Base-by-base conservation (phyloP, 2,329 filamentous ascomycete genomes). In the Tolypocladium tropicale region DNA sequence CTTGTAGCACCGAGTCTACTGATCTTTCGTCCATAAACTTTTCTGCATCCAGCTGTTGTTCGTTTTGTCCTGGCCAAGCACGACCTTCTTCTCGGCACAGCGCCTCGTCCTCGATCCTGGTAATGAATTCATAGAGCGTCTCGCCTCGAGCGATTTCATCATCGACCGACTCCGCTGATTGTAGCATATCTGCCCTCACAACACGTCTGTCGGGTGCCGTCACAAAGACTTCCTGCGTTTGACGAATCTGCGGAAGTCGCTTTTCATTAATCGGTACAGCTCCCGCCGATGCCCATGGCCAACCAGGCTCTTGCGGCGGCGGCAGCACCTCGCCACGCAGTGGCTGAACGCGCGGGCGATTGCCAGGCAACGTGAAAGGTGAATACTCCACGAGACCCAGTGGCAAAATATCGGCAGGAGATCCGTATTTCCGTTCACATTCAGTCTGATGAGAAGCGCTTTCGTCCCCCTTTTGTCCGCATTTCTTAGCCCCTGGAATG, bases 61-160 rank as follows among this genome's bases (percentile, higher is more conserved):
- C n/a, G 23, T 16, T 33, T n/a, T 33, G 11, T 4, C n/a, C 21
- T 16, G 18, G 32, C 6, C 12, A 14, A 41, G 25, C n/a, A 33
- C 37, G 11, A 25, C 4, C 16, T 33, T 6, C 18, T 28, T n/a
- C 33, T 43, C 49, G 54, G 18, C 53, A 49, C 49, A 56, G 51
- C 23, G 55, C 54, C 53, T 70, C 65, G 0, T 32, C 53, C 50
- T 70, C 66, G 33, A 67, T 63, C 58, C 64, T 62, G 10, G 61
- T 52, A 37, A 70, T 65, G 37, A 62, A 68, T 7, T 66, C 62
- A 4, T 54, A 53, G 14, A 67, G 51, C 12, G 56, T 62, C 57
- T 68, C 67, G 4, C 55, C 54, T 55, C 67, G 63, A 5, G 55
- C 55, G 2, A 30, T n/a, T n/a, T 52, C 37, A 18, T 54, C 32